These are phyloP conservation scores for Yamadazyma tumulicola DNA, from an alignment of 805 yeast genomes.

Conservation along the genomic window DNA sequence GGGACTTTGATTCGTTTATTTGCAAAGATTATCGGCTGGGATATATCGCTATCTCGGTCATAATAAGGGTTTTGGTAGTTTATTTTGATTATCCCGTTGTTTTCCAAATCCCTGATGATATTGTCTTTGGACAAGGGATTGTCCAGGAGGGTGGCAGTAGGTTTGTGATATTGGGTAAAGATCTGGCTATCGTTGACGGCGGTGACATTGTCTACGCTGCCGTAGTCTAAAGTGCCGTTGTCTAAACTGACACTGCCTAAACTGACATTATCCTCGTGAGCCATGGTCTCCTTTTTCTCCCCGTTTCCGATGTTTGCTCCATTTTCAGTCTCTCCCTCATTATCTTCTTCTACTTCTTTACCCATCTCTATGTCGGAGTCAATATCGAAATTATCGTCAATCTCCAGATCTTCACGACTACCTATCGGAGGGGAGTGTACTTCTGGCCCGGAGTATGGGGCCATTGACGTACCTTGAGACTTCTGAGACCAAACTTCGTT, in stretches of 20 bases:
- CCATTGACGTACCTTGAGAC: too few species aligned
- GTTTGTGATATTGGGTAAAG: slow-evolving; percentile 19
- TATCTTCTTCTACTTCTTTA: slow-evolving; percentile 2
- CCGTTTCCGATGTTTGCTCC: neutral
- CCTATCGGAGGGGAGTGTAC: too few species aligned
- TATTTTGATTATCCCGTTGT: slow-evolving; percentile 45
- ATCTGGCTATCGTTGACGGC: slow-evolving; percentile 12
- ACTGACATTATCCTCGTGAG: too few species aligned
- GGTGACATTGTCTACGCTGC: too few species aligned
- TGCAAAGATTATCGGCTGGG: slow-evolving; percentile 60
- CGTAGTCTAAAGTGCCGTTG: too few species aligned
- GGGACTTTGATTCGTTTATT: slow-evolving; percentile 57
- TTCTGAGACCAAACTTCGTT: slow-evolving; percentile 2
- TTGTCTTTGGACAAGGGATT: slow-evolving; percentile 4
- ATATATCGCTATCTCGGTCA: slow-evolving; percentile 50
- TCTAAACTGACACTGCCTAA: too few species aligned
- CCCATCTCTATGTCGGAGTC: too few species aligned
- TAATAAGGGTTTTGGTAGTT: slow-evolving; percentile 65
- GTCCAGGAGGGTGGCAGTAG: slow-evolving; percentile 1
- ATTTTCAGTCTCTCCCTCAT: slow-evolving; percentile 1
- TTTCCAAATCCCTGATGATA: slow-evolving; percentile 29
- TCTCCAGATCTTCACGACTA: too few species aligned
- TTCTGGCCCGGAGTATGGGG: too few species aligned
- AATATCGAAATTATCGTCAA: too few species aligned
- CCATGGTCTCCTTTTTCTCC: too few species aligned